These are phyloP conservation scores for Ichthyophthirius multifiliis DNA, from an alignment of 169 alveolate genomes.

Conservation along the genomic window DNA sequence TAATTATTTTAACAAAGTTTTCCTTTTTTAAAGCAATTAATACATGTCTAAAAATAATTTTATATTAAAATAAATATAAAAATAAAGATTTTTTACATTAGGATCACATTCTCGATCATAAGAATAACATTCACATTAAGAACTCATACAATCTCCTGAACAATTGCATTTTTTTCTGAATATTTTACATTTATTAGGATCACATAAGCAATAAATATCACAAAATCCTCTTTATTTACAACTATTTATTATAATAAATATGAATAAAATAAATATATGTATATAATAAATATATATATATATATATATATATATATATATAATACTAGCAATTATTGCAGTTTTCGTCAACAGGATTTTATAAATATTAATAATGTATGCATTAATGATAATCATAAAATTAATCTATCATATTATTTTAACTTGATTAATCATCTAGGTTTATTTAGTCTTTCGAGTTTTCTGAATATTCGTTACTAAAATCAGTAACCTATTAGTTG, in stretches of 20 bases:
- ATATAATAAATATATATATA: too few relatives aligned
- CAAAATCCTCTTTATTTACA: slow-evolving; percentile 13
- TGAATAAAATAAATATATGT: neutral
- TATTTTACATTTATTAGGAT: slow-evolving; percentile 3
- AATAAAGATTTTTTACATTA: neutral
- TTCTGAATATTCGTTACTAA: too few relatives aligned
- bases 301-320: neutral
- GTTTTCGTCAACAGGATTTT: neutral
- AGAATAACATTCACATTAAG: neutral
- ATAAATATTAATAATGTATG: neutral
- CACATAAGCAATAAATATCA: slow-evolving; percentile 7
- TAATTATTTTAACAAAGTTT: neutral
- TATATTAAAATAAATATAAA: neutral
- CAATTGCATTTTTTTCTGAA: neutral
- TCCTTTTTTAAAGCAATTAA: neutral
- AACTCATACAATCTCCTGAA: neutral
- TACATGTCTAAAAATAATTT: neutral
- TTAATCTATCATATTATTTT: too few relatives aligned
- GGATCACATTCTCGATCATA: slow-evolving; percentile 6
- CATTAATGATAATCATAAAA: neutral
- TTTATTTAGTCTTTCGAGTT: too few relatives aligned
- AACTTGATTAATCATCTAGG: too few relatives aligned
- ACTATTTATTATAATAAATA: neutral
- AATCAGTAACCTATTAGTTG: too few relatives aligned
- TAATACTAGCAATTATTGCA: neutral